Evolutionary conservation across 441 rosid species (phyloP).

Genomic region (Lepidium campestre): DNA sequence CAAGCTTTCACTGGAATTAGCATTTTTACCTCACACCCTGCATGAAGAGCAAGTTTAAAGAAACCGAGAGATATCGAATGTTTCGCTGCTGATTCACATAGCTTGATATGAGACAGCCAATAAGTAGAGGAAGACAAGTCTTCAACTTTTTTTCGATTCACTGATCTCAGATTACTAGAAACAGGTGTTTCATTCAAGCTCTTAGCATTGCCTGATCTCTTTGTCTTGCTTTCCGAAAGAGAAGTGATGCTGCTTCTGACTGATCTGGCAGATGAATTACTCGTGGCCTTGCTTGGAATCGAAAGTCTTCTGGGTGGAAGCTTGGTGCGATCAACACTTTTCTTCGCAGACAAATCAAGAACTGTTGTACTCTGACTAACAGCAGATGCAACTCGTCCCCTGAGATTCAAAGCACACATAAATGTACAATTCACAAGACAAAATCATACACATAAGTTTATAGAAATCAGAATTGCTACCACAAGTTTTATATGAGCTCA

Average conservation of each 20-base stretch:
- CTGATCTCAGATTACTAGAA: conserved; percentile 45
- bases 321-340: conserved; percentile 54
- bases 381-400: conserved; percentile 45
- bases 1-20: not conserved
- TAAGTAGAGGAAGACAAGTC: conserved; percentile 51
- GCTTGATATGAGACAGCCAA: conserved; percentile 79
- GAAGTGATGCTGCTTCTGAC: conserved; percentile 38
- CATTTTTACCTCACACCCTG: conserved; percentile 70
- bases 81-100: conserved; percentile 67
- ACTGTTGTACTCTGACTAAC: conserved; percentile 70
- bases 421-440: not conserved
- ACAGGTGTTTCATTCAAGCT: conserved; percentile 50
- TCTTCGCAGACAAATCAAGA: conserved; percentile 60
- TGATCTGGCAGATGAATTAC: conserved; percentile 33
- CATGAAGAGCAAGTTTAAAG: conserved; percentile 81
- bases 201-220: conserved; percentile 31
- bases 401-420: conserved; percentile 12
- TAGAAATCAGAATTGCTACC: not conserved
- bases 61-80: conserved; percentile 79
- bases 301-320: conserved; percentile 80
- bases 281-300: conserved; percentile 50
- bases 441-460: not conserved
- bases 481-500: not conserved
- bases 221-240: conserved; percentile 46
- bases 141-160: conserved; percentile 46